Evolutionary conservation across 2,329 filamentous ascomycete genomes (phyloP), one percentile per base, ranked within the genome.

Genomic region (Pseudogymnoascus sp.): DNA sequence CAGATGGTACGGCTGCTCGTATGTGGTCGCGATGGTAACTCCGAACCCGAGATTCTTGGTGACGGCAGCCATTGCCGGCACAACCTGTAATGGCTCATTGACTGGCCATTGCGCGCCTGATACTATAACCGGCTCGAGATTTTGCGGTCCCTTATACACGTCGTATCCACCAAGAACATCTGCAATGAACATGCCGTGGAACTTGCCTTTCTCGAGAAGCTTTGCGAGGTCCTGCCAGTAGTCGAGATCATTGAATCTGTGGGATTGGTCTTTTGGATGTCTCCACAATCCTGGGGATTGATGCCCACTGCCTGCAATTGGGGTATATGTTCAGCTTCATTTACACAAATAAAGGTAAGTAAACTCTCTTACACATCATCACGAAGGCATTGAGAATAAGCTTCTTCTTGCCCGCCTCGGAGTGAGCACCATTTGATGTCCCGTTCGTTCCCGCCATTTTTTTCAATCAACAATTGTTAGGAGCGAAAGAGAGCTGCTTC

Each of bases 71-170:
- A 89, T 87, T 2, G 86, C 85, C 2, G 85, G 79, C 0, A 89
- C 77, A 2, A 85, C 79, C 1, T 81, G 80, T 1, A 89, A 69
- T 0, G 86, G 86, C 70, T 90, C 86, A 64, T 87, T 88, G n/a
- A 89, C 84, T 0, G 87, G 87, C 80, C 84, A 89, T 71, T 90
- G 87, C 0, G 86, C 84, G 1, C 84, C 87, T 0, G 84, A 83
- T 0, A 79, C 71, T 58, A 88, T 80, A 0, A 85, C 83, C 0
- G 86, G 81, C 2, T 81, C 79, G 2, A 89, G 76, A 64, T 83
- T 86, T 3, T 77, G 73, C 0, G 83, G 83, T 0, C 84, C 81
- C 63, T 84, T 84, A 73, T 88, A 90, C 4, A 89, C 85, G 74
- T 90, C 86, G 69, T 89, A 89, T 5, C 84, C 84, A 3, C 84